Conservation (phyloP, 805 yeast genomes). For the Candida bentonensis region DNA sequence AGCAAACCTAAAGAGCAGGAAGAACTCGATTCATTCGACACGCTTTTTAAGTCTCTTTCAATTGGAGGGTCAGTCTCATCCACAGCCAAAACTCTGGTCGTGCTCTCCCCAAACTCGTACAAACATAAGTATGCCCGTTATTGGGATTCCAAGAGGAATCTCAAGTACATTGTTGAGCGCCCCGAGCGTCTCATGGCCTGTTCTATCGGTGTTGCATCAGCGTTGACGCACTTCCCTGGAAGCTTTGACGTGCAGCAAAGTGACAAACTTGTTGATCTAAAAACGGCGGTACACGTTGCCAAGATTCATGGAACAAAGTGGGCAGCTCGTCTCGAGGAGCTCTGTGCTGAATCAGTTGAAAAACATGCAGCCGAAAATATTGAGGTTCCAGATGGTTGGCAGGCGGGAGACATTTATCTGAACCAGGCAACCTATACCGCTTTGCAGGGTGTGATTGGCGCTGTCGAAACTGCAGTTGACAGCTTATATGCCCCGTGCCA, state of each 20-base stretch:
- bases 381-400: constrained; percentile 75
- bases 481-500: constrained; percentile 27
- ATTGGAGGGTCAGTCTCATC: no score
- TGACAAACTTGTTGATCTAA: constrained; percentile 31
- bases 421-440: constrained; percentile 55
- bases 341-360: constrained; percentile 45
- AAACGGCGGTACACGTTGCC: constrained; percentile 36
- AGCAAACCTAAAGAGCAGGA: neutral
- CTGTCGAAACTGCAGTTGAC: constrained; percentile 61
- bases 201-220: constrained; percentile 67
- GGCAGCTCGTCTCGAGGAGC: constrained; percentile 43
- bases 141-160: constrained; percentile 61
- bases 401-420: constrained; percentile 67
- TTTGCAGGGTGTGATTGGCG: constrained; percentile 62
- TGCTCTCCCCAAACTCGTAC: constrained; percentile 56
- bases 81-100: constrained; percentile 30
- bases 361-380: constrained; percentile 39
- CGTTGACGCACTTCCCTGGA: constrained; percentile 48
- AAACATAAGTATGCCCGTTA: constrained; percentile 60
- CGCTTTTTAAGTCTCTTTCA: neutral
- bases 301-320: constrained; percentile 64
- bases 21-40: neutral
- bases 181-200: constrained; percentile 69
- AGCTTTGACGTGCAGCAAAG: constrained; percentile 27
- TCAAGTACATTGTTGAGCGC: constrained; percentile 61